Percentiles rank a stretch among this genome's conserved stretches.
Conservation (phyloP, 768 basidiomycete species). For the Lactifluus echinatus region DNA sequence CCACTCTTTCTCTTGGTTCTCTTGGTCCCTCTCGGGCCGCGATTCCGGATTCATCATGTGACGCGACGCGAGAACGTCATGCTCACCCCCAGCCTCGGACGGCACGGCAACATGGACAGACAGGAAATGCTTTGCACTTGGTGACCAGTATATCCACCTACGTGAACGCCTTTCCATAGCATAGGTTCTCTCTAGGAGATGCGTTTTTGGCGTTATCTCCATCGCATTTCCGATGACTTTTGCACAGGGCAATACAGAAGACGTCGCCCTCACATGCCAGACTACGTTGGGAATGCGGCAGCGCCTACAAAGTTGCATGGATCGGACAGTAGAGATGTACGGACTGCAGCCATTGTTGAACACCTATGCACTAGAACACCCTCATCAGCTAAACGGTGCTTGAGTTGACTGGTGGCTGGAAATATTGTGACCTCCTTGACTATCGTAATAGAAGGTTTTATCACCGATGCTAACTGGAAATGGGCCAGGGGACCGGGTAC, state of each 20-base stretch:
- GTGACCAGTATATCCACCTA: constrained; percentile 65
- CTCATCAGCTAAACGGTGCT: constrained; percentile 43
- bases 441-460: constrained; percentile 61
- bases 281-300: constrained; percentile 58
- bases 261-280: constrained; percentile 67
- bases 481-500: constrained; percentile 68
- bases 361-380: constrained; percentile 53
- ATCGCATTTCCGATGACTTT: constrained; percentile 45
- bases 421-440: constrained; percentile 55
- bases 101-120: no score
- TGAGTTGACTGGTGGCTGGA: constrained; percentile 55
- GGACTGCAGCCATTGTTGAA: constrained; percentile 56
- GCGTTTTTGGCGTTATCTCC: constrained; percentile 58
- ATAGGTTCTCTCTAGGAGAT: constrained; percentile 72
- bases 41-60: no score
- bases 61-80: no score
- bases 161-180: constrained; percentile 79
- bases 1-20: no score
- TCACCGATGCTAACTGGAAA: constrained; percentile 63
- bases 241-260: constrained; percentile 59
- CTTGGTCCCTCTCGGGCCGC: no score
- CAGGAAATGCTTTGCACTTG: no score
- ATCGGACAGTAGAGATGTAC: constrained; percentile 61
- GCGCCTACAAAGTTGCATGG: constrained; percentile 61
- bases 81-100: no score